Evolutionary conservation across 1,284 basidiomycete species (phyloP), one percentile per base, ranked within the genome.

Genomic region (Nidula niveotomentosa): DNA sequence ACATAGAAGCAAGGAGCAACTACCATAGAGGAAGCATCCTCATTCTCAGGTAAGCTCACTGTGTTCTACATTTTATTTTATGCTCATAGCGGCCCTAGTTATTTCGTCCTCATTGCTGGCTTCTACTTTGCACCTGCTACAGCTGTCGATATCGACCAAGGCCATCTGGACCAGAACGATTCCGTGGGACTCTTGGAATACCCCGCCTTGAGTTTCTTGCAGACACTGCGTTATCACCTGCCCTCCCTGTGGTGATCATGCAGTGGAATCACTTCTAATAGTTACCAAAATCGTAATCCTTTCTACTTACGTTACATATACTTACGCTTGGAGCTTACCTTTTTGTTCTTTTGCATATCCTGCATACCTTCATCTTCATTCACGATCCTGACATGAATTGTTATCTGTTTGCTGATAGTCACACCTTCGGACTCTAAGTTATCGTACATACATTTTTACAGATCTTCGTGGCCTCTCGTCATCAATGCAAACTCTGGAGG

Each of bases 1-100:
- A 98, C 72, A 98, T 98, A 66, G 97, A 99, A 74, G 94, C 96
- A 15, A 91, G 93, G 73, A 92, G 91, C 64, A 99, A 99, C 76
- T 99, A 98, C 68, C 94, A 97, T 69, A 85, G 95, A 61, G 95
- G 95, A 48, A 94, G 91, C 61, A 96, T 96, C 56, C 84, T 98
- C 48, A 90, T 96, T 56, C 78, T 96, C 48, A 94, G 93, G 91
- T 94, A 65, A 60, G 75, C 65, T 39, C 13, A 9, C 35, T n/a
- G 10, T n/a, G 34, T 51, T n/a, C 35, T 9, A 7, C 13, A 36
- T 13, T 33, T 58, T 50, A 33, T 52, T 49, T 35, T 36, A 23
- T 39, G n/a, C 13, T 9, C 10, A 46, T 23, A 23, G 7, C 36
- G 15, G 18, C 47, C 36, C 13, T 56, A 92, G 90, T 60, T 94